Evolutionary conservation across 139 green algal species (phyloP).

Genomic region (Astrephomene gubernaculifera): DNA sequence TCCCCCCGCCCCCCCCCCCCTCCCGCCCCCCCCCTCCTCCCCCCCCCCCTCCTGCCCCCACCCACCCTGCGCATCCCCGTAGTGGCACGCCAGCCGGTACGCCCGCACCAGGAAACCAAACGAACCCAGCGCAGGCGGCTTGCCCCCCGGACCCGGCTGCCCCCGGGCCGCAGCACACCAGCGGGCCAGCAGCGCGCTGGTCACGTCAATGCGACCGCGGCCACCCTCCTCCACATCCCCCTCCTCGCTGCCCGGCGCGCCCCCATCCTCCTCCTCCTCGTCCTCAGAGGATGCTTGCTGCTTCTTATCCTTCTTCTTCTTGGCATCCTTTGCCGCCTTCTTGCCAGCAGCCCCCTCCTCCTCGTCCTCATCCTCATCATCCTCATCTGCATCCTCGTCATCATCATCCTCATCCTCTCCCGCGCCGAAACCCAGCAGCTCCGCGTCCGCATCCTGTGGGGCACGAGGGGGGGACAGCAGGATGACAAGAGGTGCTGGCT

Average conservation of each 20-base stretch:
- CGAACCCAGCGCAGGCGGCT: slow-evolving; percentile 65
- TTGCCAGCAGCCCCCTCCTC: slow-evolving; percentile 52
- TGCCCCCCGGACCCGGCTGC: neutral
- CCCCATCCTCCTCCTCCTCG: slow-evolving; percentile 24
- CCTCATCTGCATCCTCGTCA: slow-evolving; percentile 56
- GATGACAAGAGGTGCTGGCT: no score
- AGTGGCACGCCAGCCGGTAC: slow-evolving; percentile 90
- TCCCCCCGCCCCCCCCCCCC: neutral
- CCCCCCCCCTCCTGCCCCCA: slow-evolving; percentile 1
- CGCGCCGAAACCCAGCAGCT: slow-evolving; percentile 88
- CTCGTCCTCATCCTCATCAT: slow-evolving; percentile 63
- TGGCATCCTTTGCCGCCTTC: slow-evolving; percentile 30
- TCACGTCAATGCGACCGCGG: slow-evolving; percentile 63
- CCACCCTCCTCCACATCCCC: neutral
- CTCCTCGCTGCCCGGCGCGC: neutral
- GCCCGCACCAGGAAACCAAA: slow-evolving; percentile 77
- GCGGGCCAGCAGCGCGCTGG: slow-evolving; percentile 73
- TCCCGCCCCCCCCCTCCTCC: neutral
- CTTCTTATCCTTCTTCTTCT: slow-evolving; percentile 25
- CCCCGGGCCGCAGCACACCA: slow-evolving; percentile 72
- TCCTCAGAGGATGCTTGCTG: neutral
- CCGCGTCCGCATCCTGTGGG: slow-evolving; percentile 87
- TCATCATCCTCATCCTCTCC: slow-evolving; percentile 71
- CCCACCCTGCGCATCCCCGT: slow-evolving; percentile 81
- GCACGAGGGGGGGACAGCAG: no score